Conservation (phyloP, 768 basidiomycete genomes). For the Leccinum arenicola region DNA sequence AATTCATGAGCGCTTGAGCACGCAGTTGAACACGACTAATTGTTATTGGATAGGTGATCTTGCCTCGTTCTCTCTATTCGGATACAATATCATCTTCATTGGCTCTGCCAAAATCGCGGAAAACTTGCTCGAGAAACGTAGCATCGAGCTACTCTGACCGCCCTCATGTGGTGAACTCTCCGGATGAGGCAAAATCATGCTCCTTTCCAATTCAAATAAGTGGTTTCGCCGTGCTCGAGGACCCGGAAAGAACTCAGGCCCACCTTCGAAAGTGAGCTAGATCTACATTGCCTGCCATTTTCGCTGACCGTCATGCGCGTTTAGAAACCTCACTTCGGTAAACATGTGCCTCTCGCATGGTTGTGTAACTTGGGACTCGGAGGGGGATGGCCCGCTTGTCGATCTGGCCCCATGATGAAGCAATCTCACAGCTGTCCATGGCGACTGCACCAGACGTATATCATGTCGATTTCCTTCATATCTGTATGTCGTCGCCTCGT, state of each 20-base stretch:
- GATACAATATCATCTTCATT: conserved; percentile 40
- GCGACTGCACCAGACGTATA: neutral
- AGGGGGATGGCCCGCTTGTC: conserved; percentile 37
- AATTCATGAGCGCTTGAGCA: neutral
- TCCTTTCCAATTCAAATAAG: too few species aligned
- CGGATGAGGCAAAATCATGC: too few species aligned
- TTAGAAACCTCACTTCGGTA: conserved; percentile 20
- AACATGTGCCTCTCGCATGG: conserved; percentile 40
- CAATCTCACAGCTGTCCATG: conserved; percentile 21
- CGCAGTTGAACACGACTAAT: neutral
- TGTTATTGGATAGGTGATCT: conserved; percentile 11
- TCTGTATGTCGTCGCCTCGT: conserved; percentile 6
- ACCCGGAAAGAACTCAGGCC: conserved; percentile 1
- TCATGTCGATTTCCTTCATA: conserved; percentile 19
- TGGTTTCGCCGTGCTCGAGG: conserved; percentile 3
- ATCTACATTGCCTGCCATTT: neutral
- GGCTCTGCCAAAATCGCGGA: conserved; percentile 40
- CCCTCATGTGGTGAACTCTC: too few species aligned
- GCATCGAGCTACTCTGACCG: conserved; percentile 31
- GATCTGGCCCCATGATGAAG: conserved; percentile 22
- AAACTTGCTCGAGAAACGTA: conserved; percentile 47
- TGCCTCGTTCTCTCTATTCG: conserved; percentile 10
- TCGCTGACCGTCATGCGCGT: neutral
- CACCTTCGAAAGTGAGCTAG: neutral
- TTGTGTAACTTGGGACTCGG: conserved; percentile 31